Evolutionary conservation across 23 red algal genomes (phyloP), one percentile per base, ranked within the genome.

Genomic region (Gracilaria gracilis): DNA sequence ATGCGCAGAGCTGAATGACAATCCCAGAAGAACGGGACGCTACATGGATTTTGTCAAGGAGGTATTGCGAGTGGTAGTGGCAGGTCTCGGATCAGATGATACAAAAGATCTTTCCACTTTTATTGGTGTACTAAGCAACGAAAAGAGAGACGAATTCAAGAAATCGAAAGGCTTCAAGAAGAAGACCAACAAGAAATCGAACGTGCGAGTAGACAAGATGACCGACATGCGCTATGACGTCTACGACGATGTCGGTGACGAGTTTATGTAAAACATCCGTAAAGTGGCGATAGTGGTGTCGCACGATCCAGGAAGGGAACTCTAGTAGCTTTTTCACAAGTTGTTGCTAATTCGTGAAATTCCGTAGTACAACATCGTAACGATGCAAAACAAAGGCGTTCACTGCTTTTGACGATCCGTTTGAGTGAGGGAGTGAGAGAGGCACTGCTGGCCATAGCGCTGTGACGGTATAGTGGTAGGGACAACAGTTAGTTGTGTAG

Each of bases 21-120:
- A 86, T 44, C 92, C 92, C 23, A 77, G 61, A 83, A 86, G 69
- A 58, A 78, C 83, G 72, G 47, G 40, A 28, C 65, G 75, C 23
- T 95, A 88, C 39, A 64, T 95, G 82, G 55, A 79, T 38, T 86
- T 95, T 85, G 50, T 95, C 34, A 95, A 95, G 61, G 84, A 81
- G 16, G 44, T 95, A 29, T 14, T 95, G 42, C 83, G 83, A 42
- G 75, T 62, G 14, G 67, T 80, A 12, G 72, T 73, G 19, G 67
- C n/a, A 44, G 93, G 88, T 49, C 57, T 95, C 36, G 83, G 74
- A 23, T 51, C 86, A 25, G 93, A 95, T 39, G 93, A 95, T 42
- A 77, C 82, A 15, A 95, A 95, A 77, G 84, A 95, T 40, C 71
- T 95, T 7, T 85, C 82, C 20, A 83, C 85, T 6, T 78, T 75